Evolutionary conservation across 495 filamentous ascomycete species (phyloP).

Genomic region (Penicillium malachiteum): DNA sequence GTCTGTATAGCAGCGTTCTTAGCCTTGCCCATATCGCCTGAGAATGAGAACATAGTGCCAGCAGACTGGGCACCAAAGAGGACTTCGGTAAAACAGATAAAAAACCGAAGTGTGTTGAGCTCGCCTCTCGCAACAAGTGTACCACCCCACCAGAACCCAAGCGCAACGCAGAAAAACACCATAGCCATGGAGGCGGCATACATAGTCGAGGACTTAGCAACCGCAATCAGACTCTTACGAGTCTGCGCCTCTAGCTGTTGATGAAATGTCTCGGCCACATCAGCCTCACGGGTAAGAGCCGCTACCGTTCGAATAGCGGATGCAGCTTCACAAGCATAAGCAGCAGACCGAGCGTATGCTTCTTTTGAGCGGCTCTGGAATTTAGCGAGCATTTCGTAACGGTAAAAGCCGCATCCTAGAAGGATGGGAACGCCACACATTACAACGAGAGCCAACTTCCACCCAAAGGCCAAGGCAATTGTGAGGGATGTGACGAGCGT

Average conservation of each 20-base stretch:
- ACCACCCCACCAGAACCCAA: slow-evolving; percentile 96
- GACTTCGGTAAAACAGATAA: slow-evolving; percentile 76
- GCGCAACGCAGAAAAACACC: slow-evolving; percentile 76
- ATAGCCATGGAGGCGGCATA: slow-evolving; percentile 80
- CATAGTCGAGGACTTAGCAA: slow-evolving; percentile 65
- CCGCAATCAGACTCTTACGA: slow-evolving; percentile 59
- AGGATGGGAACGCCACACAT: slow-evolving; percentile 75
- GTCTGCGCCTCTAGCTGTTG: slow-evolving; percentile 62
- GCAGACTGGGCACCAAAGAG: slow-evolving; percentile 84
- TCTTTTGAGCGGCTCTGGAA: slow-evolving; percentile 70
- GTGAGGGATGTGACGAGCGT: slow-evolving; percentile 69
- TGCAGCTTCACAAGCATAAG: slow-evolving; percentile 88
- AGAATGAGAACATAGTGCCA: slow-evolving; percentile 84
- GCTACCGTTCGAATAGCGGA: slow-evolving; percentile 90
- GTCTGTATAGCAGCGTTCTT: slow-evolving; percentile 75
- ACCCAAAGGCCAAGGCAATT: slow-evolving; percentile 69
- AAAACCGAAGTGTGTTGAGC: slow-evolving; percentile 77
- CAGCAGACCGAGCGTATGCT: slow-evolving; percentile 72
- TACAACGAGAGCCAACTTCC: slow-evolving; percentile 89
- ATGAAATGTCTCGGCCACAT: slow-evolving; percentile 75
- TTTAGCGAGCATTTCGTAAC: slow-evolving; percentile 76
- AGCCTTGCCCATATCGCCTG: slow-evolving; percentile 85
- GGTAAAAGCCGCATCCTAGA: slow-evolving; percentile 77
- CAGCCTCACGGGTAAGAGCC: slow-evolving; percentile 77
- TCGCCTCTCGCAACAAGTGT: slow-evolving; percentile 68